Percentiles rank a stretch among this genome's conserved stretches.
phyloP scores from a whole-genome alignment of 257 asterid genomes.

The Plantago major region DNA sequence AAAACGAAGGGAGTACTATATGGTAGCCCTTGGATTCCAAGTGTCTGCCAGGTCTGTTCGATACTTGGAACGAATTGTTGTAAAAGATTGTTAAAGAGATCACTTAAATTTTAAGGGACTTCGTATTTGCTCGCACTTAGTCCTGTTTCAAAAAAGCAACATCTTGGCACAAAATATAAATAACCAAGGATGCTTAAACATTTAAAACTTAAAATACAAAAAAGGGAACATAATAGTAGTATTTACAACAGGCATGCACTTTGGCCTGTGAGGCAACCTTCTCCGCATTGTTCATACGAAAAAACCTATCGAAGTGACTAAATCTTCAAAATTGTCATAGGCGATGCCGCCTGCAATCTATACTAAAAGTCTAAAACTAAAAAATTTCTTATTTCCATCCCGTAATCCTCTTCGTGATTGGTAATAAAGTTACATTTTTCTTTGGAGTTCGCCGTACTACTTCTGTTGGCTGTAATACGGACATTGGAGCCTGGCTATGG shows the following conservation, averaged over 20 bases:
- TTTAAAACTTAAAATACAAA: too few relatives aligned
- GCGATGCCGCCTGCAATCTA: not conserved
- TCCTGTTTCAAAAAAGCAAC: too few relatives aligned
- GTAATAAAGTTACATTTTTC: slow-evolving; percentile 55
- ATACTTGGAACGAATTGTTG: too few relatives aligned
- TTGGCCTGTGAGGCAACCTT: not conserved
- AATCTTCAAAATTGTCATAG: slow-evolving; percentile 6
- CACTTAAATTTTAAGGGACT: too few relatives aligned
- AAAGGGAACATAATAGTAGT: not conserved
- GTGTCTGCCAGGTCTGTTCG: too few relatives aligned
- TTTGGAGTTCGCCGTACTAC: slow-evolving; percentile 35
- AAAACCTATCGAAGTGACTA: slow-evolving; percentile 6
- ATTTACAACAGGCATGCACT: not conserved
- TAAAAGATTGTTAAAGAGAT: too few relatives aligned
- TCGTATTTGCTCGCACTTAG: too few relatives aligned
- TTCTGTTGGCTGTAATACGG: slow-evolving; percentile 46
- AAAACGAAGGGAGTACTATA: too few relatives aligned
- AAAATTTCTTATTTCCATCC: slow-evolving; percentile 54
- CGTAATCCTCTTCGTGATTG: slow-evolving; percentile 64
- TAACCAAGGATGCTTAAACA: too few relatives aligned
- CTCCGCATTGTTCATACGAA: not conserved
- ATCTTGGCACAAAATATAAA: too few relatives aligned
- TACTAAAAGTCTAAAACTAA: not conserved
- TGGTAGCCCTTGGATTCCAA: too few relatives aligned
- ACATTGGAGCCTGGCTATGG: slow-evolving; percentile 36